A percentile compares a stretch with the other conserved stretches of the same genome.
Conservation (phyloP, 306 rosid species). For the Mucuna pruriens region DNA sequence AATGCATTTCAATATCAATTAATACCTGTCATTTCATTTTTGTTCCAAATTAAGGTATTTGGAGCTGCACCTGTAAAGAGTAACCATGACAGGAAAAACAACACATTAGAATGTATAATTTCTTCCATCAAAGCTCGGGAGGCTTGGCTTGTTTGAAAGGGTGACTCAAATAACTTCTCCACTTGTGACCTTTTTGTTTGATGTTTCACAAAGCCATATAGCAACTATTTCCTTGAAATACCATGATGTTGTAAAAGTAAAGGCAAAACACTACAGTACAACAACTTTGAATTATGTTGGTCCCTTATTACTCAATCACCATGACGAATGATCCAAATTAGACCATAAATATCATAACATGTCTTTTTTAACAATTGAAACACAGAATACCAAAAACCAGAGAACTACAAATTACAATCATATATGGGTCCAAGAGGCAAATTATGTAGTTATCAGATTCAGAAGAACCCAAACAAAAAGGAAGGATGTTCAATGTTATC, state of each 20-base stretch:
- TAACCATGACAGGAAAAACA: slow-evolving; percentile 21
- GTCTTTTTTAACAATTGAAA: slow-evolving; percentile 26
- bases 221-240: slow-evolving; percentile 75
- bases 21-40: slow-evolving; percentile 60
- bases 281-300: slow-evolving; percentile 13
- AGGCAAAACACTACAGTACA: slow-evolving; percentile 6
- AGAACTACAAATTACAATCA: slow-evolving; percentile 60
- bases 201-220: slow-evolving; percentile 64
- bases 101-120: slow-evolving; percentile 41
- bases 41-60: slow-evolving; percentile 76
- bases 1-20: not conserved
- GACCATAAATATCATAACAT: not conserved
- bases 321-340: not conserved
- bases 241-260: slow-evolving; percentile 42
- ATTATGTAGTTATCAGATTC: slow-evolving; percentile 66
- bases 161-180: slow-evolving; percentile 56
- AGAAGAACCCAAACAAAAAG: slow-evolving; percentile 55
- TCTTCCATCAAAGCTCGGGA: slow-evolving; percentile 64
- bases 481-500: not conserved
- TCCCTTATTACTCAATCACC: slow-evolving; percentile 1
- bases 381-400: slow-evolving; percentile 62
- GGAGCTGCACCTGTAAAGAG: slow-evolving; percentile 60
- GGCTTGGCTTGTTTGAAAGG: slow-evolving; percentile 61
- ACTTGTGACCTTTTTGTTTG: slow-evolving; percentile 66
- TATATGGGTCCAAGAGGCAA: slow-evolving; percentile 66